These are phyloP conservation scores for Penstemon newberryi DNA, from an alignment of 257 asterid genomes.

Conservation along the genomic window DNA sequence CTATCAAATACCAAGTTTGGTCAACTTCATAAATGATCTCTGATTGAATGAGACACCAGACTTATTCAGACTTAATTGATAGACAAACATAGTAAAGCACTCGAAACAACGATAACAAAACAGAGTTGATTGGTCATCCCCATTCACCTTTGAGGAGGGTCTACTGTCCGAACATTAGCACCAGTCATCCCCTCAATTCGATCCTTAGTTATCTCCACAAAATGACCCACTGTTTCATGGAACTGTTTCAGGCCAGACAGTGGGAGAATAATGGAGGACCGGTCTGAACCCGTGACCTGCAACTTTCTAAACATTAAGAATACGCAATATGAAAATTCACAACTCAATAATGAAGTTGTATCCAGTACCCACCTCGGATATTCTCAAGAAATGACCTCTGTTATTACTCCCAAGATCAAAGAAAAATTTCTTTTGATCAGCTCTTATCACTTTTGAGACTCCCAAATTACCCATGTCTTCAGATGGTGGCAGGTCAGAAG, in stretches of 20 bases:
- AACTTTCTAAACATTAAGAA: slow-evolving; percentile 19
- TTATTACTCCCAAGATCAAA: slow-evolving; percentile 96
- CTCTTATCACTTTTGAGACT: slow-evolving; percentile 89
- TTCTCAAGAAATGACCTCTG: slow-evolving; percentile 90
- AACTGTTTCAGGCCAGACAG: slow-evolving; percentile 89
- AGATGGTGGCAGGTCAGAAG: slow-evolving; percentile 70
- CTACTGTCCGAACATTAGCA: slow-evolving; percentile 86
- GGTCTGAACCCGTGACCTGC: slow-evolving; percentile 96
- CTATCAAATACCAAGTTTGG: slow-evolving; percentile 36
- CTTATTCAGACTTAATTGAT: slow-evolving; percentile 35
- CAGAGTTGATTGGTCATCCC: slow-evolving; percentile 28
- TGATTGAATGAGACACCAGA: slow-evolving; percentile 31
- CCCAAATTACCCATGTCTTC: slow-evolving; percentile 65
- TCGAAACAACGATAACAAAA: slow-evolving; percentile 30
- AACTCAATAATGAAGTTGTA: slow-evolving; percentile 3
- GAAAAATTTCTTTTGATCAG: slow-evolving; percentile 93
- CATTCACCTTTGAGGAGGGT: slow-evolving; percentile 76
- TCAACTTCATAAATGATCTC: slow-evolving; percentile 39
- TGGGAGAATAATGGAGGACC: slow-evolving; percentile 95
- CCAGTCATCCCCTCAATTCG: slow-evolving; percentile 77
- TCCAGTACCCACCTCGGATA: slow-evolving; percentile 75
- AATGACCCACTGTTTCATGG: slow-evolving; percentile 94
- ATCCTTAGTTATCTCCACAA: slow-evolving; percentile 88
- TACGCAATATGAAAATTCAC: neutral
- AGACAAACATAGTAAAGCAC: slow-evolving; percentile 36